Conservation (phyloP, 208 protist genomes). For the Acanthamoeba royreba region DNA sequence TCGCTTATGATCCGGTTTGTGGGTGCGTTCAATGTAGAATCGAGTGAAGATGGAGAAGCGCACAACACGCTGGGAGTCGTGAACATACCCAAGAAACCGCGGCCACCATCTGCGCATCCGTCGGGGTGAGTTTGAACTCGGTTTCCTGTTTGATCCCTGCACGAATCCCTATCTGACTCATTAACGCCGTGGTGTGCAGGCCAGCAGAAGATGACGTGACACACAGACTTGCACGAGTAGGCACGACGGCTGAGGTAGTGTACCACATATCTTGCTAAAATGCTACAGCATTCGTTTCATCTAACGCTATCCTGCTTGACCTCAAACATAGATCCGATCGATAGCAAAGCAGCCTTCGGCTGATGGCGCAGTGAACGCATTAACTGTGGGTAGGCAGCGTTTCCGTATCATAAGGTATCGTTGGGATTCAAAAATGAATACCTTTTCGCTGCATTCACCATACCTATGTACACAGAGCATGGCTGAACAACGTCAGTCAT, state of each 20-base stretch:
- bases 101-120: not conserved
- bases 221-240: not conserved
- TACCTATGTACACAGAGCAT: not conserved
- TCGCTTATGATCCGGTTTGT: no score
- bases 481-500: not conserved
- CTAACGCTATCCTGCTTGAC: no score
- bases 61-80: not conserved
- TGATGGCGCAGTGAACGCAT: not conserved
- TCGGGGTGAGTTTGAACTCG: no score
- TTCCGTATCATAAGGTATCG: not conserved
- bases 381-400: not conserved
- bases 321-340: not conserved
- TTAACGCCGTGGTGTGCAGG: no score
- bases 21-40: no score
- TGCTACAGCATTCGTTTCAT: no score
- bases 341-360: not conserved
- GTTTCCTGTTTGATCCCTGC: no score
- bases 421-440: no score
- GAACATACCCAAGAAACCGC: not conserved
- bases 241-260: not conserved
- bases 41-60: not conserved
- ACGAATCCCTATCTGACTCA: no score
- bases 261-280: no score
- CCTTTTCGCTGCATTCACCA: no score
- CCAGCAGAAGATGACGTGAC: not conserved